Evolutionary conservation across 805 yeast species (phyloP).

Genomic region (Ogataea methylovora): DNA sequence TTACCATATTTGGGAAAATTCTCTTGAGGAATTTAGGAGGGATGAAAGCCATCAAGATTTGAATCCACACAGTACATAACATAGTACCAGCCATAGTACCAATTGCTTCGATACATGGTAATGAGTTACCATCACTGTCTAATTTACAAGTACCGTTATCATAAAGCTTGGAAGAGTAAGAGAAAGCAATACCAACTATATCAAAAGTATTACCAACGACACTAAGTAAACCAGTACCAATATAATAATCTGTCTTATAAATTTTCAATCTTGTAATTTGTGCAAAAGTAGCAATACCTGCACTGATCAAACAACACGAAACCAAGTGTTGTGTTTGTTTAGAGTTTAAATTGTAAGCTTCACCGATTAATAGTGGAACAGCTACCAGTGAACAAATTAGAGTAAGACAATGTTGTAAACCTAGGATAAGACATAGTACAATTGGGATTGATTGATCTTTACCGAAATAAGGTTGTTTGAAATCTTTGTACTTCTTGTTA

Average conservation of each 20-base stretch:
- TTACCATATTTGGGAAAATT: slow-evolving; percentile 72
- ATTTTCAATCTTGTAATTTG: slow-evolving; percentile 71
- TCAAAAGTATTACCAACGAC: slow-evolving; percentile 83
- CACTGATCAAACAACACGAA: slow-evolving; percentile 58
- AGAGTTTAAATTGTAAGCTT: slow-evolving; percentile 44
- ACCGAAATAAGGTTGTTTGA: slow-evolving; percentile 67
- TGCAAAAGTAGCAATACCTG: slow-evolving; percentile 54
- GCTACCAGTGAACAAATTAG: slow-evolving; percentile 79
- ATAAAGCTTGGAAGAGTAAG: slow-evolving; percentile 65
- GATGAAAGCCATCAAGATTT: slow-evolving; percentile 55
- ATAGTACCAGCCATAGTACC: slow-evolving; percentile 70
- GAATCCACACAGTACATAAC: slow-evolving; percentile 57
- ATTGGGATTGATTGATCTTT: slow-evolving; percentile 65
- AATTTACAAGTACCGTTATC: slow-evolving; percentile 48
- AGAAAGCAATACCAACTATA: slow-evolving; percentile 62
- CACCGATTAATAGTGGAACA: slow-evolving; percentile 63
- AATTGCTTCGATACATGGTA: slow-evolving; percentile 75
- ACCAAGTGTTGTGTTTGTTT: slow-evolving; percentile 46
- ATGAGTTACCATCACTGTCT: slow-evolving; percentile 47
- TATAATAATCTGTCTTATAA: slow-evolving; percentile 51
- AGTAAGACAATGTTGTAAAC: slow-evolving; percentile 73
- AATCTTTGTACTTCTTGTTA: slow-evolving; percentile 30
- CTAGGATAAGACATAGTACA: slow-evolving; percentile 56
- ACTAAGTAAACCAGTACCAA: slow-evolving; percentile 75
- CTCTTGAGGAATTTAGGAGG: slow-evolving; percentile 59